Evolutionary conservation across 2,329 filamentous ascomycete species (phyloP).

Genomic region (Ceratocystis smalleyi): DNA sequence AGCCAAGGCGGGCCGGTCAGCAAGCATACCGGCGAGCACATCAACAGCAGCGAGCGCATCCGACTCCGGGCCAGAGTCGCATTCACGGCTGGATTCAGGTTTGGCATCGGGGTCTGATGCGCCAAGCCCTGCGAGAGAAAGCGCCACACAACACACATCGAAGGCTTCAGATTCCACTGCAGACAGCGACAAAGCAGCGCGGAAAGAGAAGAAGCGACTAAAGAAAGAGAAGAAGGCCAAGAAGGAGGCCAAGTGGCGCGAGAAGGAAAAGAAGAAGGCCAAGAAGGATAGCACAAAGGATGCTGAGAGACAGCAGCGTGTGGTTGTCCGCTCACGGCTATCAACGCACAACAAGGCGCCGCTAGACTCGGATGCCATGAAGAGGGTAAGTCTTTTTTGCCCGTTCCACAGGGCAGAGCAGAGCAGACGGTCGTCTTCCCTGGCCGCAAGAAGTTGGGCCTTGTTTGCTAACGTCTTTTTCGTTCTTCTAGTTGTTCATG

Average conservation of each 20-base stretch:
- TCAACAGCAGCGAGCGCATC: neutral
- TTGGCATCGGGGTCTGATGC: neutral
- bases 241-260: conserved; percentile 3
- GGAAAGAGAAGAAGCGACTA: conserved; percentile 13
- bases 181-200: conserved; percentile 5
- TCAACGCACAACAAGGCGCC: conserved; percentile 12
- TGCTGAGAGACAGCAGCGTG: conserved; percentile 8
- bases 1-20: neutral
- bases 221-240: conserved; percentile 12
- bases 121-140: neutral
- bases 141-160: neutral
- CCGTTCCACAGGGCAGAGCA: neutral
- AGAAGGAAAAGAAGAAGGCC: conserved; percentile 9
- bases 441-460: no score
- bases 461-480: neutral
- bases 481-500: conserved; percentile 12
- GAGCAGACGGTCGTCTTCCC: neutral
- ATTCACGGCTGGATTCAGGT: neutral
- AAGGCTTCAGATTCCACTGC: neutral
- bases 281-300: neutral
- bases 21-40: neutral
- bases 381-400: conserved; percentile 7
- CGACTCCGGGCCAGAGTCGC: neutral
- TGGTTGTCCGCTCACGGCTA: conserved; percentile 15
- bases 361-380: conserved; percentile 15